A percentile compares a stretch with the other conserved stretches of the same genome.
Conservation (phyloP, 768 basidiomycete species). For the Hygrocybe punicea region DNA sequence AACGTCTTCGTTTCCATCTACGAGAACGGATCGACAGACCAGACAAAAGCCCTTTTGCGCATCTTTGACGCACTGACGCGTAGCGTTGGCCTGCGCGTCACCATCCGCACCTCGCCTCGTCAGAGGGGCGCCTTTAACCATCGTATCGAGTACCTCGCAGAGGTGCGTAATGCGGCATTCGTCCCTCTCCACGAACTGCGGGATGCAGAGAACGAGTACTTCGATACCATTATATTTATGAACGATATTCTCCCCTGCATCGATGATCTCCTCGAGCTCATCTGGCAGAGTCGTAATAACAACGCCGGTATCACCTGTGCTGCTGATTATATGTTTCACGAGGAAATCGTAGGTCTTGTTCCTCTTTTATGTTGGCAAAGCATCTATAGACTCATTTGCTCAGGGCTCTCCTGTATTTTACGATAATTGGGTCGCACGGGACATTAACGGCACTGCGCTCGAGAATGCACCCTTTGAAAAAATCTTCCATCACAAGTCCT, state of each 20-base stretch:
- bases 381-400: not conserved
- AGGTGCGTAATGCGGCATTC: slow-evolving; percentile 97
- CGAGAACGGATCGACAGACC: slow-evolving; percentile 98
- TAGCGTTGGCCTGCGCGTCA: slow-evolving; percentile 86
- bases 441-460: slow-evolving; percentile 97
- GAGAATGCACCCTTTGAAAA: slow-evolving; percentile 96
- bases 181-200: slow-evolving; percentile 92
- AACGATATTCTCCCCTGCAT: slow-evolving; percentile 98
- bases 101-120: slow-evolving; percentile 88
- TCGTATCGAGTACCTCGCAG: slow-evolving; percentile 99
- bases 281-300: slow-evolving; percentile 89
- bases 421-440: slow-evolving; percentile 97
- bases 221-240: slow-evolving; percentile 98
- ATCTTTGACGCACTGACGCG: slow-evolving; percentile 93
- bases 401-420: slow-evolving; percentile 85
- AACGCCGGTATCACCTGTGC: slow-evolving; percentile 99
- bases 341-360: slow-evolving; percentile 58
- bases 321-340: slow-evolving; percentile 98
- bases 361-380: not conserved
- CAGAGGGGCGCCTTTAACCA: slow-evolving; percentile 96
- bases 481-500: slow-evolving; percentile 83
- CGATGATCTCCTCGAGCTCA: slow-evolving; percentile 95
- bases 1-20: slow-evolving; percentile 99
- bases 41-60: slow-evolving; percentile 92
- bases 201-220: slow-evolving; percentile 88